Evolutionary conservation across 1,284 basidiomycete species (phyloP).

Genomic region (Sparassis latifolia): DNA sequence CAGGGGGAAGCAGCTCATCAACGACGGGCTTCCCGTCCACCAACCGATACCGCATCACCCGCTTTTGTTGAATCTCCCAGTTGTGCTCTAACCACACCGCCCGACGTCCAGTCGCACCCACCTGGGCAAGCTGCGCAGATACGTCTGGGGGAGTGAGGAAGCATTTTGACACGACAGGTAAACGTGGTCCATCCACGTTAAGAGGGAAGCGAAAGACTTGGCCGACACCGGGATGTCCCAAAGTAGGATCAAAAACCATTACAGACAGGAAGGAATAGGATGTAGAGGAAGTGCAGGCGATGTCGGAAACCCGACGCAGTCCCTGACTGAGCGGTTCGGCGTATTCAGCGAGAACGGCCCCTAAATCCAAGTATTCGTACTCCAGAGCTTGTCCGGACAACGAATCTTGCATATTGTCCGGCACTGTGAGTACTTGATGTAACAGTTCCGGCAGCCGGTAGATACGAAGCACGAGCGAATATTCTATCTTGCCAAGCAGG

Average conservation of each 20-base stretch:
- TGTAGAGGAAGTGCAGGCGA: conserved; percentile 16
- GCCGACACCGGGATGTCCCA: conserved; percentile 12
- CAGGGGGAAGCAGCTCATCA: conserved; percentile 33
- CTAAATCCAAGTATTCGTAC: conserved; percentile 13
- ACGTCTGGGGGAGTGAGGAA: conserved; percentile 21
- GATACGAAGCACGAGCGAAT: conserved; percentile 23
- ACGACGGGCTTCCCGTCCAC: conserved; percentile 12
- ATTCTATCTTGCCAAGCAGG: conserved; percentile 20
- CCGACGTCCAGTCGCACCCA: conserved; percentile 40
- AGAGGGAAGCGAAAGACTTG: conserved; percentile 21
- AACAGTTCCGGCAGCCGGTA: conserved; percentile 17
- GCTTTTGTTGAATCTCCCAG: conserved; percentile 41
- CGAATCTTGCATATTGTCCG: conserved; percentile 5
- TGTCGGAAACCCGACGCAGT: conserved; percentile 16
- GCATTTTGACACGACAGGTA: neutral
- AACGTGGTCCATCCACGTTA: neutral
- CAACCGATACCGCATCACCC: conserved; percentile 36
- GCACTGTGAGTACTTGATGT: conserved; percentile 1
- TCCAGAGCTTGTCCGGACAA: too few species aligned
- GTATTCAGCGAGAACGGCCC: conserved; percentile 14
- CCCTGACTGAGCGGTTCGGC: conserved; percentile 14
- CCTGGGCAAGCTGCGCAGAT: conserved; percentile 36
- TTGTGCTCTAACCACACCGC: conserved; percentile 48
- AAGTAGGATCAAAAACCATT: conserved; percentile 20
- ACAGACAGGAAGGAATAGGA: conserved; percentile 14